phyloP scores from a whole-genome alignment of 192 early-diverging fungal genomes.

The Entrophospora sp. region DNA sequence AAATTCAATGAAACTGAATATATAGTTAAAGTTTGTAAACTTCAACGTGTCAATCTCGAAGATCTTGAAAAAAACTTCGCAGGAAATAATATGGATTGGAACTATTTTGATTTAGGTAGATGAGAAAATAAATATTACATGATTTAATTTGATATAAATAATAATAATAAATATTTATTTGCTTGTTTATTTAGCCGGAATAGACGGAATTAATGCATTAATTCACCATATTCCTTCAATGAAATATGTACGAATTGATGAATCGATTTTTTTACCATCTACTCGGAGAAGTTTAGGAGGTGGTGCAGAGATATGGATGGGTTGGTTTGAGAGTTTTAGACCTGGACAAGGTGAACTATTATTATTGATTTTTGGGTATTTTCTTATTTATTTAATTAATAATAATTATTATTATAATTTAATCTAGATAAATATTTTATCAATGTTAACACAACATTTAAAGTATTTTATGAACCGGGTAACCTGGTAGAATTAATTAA shows the following conservation, averaged over 20 bases:
- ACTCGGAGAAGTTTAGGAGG: constrained; percentile 35
- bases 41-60: neutral
- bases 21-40: neutral
- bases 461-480: constrained; percentile 9
- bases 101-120: constrained; percentile 11
- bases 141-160: neutral
- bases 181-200: neutral
- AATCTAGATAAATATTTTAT: constrained; percentile 10
- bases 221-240: constrained; percentile 28
- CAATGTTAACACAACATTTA: constrained; percentile 14
- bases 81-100: constrained; percentile 5
- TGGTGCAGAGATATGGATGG: constrained; percentile 79
- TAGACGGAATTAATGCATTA: constrained; percentile 28
- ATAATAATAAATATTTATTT: neutral
- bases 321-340: constrained; percentile 71
- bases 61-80: constrained; percentile 1
- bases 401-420: too few species aligned
- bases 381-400: too few species aligned
- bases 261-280: constrained; percentile 20
- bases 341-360: constrained; percentile 44
- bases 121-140: neutral
- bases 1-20: constrained; percentile 1
- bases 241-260: constrained; percentile 23
- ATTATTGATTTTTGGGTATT: neutral
- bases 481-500: neutral